Conservation (phyloP, 169 alveolate species). For the Neospora caninum region DNA sequence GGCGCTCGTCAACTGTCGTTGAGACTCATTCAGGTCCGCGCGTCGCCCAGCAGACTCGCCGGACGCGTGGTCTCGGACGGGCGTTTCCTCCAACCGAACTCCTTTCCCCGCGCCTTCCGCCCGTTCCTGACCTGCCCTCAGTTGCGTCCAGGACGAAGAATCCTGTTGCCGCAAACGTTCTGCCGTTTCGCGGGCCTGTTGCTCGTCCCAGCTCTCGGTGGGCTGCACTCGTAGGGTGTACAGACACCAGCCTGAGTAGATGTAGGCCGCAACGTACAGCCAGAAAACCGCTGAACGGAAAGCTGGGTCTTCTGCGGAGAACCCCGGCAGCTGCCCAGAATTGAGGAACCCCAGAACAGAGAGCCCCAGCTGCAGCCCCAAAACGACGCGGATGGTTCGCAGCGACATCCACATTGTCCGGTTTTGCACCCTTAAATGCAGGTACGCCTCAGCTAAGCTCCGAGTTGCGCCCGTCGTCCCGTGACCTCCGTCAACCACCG, state of each 20-base stretch:
- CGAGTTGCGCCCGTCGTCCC: background rate
- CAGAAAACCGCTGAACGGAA: background rate
- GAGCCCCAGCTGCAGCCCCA: background rate
- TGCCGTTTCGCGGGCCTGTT: background rate
- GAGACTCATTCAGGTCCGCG: too few relatives aligned
- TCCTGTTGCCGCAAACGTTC: background rate
- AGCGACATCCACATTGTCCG: background rate
- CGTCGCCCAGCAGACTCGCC: too few relatives aligned
- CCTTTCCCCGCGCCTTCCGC: too few relatives aligned
- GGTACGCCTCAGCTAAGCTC: background rate
- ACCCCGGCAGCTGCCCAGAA: background rate
- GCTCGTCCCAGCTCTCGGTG: background rate
- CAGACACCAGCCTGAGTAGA: background rate
- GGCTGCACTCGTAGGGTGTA: background rate
- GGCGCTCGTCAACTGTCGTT: background rate
- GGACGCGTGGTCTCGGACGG: too few relatives aligned
- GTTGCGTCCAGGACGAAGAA: background rate
- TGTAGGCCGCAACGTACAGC: background rate
- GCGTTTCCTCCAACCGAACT: too few relatives aligned
- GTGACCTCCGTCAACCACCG: background rate
- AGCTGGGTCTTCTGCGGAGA: background rate
- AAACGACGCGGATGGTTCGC: background rate
- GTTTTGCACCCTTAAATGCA: background rate
- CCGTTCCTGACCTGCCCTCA: background rate
- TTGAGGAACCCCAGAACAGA: background rate